These are phyloP conservation scores for Sicyos baderoa DNA, from an alignment of 306 rosid genomes.

Conservation along the genomic window DNA sequence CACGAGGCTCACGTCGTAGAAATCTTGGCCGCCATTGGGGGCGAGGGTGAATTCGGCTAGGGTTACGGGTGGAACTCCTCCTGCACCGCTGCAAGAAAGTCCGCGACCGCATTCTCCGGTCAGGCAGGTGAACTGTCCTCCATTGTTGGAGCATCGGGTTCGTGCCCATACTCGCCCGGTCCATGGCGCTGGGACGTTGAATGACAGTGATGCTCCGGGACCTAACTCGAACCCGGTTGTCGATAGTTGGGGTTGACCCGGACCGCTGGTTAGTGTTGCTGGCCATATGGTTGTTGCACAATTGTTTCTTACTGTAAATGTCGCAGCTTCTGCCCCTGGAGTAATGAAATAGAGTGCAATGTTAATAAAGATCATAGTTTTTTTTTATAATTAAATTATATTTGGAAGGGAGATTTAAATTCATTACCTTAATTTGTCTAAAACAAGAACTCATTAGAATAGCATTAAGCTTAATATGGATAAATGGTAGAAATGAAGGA, in stretches of 20 bases:
- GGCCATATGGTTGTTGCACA: slow-evolving; percentile 10
- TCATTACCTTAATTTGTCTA: too few relatives aligned
- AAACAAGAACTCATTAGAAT: too few relatives aligned
- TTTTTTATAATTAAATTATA: too few relatives aligned
- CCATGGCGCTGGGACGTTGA: background rate
- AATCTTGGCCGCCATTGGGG: background rate
- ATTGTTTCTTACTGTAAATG: background rate
- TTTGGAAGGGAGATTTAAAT: too few relatives aligned
- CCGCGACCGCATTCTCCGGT: background rate
- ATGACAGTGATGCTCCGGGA: background rate
- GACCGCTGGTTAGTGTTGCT: background rate
- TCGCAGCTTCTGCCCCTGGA: background rate
- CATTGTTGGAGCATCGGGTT: background rate
- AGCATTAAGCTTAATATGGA: too few relatives aligned
- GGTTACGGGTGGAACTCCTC: background rate
- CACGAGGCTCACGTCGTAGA: background rate
- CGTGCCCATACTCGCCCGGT: slow-evolving; percentile 11
- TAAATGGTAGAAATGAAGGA: too few relatives aligned
- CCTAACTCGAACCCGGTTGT: slow-evolving; percentile 16
- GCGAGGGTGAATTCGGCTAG: background rate
- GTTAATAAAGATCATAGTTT: too few relatives aligned
- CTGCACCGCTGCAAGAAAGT: background rate
- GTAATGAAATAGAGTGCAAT: too few relatives aligned
- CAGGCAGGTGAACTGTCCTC: background rate
- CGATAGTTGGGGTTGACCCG: background rate